Conservation (phyloP, 192 early-diverging fungal genomes). For the Coemansia sp. region DNA sequence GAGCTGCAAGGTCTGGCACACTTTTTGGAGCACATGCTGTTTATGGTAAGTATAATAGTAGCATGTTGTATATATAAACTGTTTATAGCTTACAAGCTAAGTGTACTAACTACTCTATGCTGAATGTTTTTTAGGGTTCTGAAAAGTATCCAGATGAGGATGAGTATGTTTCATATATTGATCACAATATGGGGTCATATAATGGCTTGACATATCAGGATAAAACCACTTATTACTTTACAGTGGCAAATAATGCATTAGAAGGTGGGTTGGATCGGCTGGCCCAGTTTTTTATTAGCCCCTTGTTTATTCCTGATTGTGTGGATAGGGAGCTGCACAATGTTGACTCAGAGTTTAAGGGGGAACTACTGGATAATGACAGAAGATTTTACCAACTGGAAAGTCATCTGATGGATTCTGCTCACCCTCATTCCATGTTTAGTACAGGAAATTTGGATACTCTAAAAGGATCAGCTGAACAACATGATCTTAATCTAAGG, state of each 20-base stretch:
- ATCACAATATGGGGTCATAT: constrained; percentile 16
- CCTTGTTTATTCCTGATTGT: constrained; percentile 73
- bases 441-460: constrained; percentile 83
- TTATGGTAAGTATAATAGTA: constrained; percentile 43
- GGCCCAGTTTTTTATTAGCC: constrained; percentile 84
- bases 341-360: constrained; percentile 92
- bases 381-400: background rate
- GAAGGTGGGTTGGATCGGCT: constrained; percentile 64
- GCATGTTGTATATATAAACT: too few species aligned
- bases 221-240: constrained; percentile 22
- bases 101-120: too few species aligned
- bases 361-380: constrained; percentile 70
- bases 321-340: constrained; percentile 83
- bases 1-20: constrained; percentile 65
- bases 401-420: constrained; percentile 40
- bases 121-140: constrained; percentile 56
- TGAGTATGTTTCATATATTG: constrained; percentile 52
- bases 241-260: constrained; percentile 34
- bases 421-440: constrained; percentile 79
- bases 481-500: constrained; percentile 71
- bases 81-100: background rate
- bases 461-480: constrained; percentile 52
- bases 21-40: constrained; percentile 68
- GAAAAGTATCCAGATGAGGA: constrained; percentile 71
- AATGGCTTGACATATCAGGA: constrained; percentile 29